Evolutionary conservation across 768 basidiomycete species (phyloP).

Genomic region (Serendipita sp.): DNA sequence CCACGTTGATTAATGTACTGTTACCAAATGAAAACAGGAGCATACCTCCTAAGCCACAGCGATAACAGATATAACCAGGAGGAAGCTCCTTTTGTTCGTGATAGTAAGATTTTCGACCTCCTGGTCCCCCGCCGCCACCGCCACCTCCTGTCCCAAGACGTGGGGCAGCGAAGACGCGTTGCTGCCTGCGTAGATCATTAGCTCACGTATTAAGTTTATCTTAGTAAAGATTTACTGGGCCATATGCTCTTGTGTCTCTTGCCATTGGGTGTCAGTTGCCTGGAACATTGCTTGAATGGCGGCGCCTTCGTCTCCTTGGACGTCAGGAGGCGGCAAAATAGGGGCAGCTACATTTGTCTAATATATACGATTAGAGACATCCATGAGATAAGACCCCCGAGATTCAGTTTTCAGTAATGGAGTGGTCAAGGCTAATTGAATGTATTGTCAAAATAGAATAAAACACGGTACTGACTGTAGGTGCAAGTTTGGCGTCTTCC

Average conservation of each 20-base stretch:
- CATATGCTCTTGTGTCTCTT: slow-evolving; percentile 99
- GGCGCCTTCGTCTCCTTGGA: slow-evolving; percentile 71
- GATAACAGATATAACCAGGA: slow-evolving; percentile 93
- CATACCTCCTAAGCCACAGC: slow-evolving; percentile 89
- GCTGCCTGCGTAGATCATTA: slow-evolving; percentile 33
- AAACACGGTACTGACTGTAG: slow-evolving; percentile 13
- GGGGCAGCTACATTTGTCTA: background rate
- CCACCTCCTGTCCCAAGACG: slow-evolving; percentile 45
- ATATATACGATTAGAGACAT: background rate
- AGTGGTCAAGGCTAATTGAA: background rate
- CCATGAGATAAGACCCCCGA: background rate
- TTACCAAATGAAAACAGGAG: background rate
- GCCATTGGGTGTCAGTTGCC: slow-evolving; percentile 87
- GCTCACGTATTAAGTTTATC: slow-evolving; percentile 33
- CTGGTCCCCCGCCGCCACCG: background rate
- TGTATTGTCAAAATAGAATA: background rate
- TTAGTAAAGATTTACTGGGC: slow-evolving; percentile 49
- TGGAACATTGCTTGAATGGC: slow-evolving; percentile 98
- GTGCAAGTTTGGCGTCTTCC: slow-evolving; percentile 21
- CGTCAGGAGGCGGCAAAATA: slow-evolving; percentile 10
- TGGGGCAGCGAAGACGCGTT: slow-evolving; percentile 46
- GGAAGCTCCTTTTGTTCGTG: slow-evolving; percentile 58
- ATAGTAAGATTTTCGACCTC: slow-evolving; percentile 31
- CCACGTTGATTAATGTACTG: slow-evolving; percentile 1
- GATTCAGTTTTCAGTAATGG: background rate